phyloP scores from a whole-genome alignment of 176 grass and related monocot species.

The Zea mays region Zm-B73-REFERENCE-NAM-5.0 NC_050100.1:58060501-58061000 shows the following conservation, averaged over 20 bases:
- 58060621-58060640: too few relatives aligned
- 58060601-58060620: constrained; percentile 3
- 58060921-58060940: constrained; percentile 17
- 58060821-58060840: background rate
- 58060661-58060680: background rate
- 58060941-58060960: background rate
- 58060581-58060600: background rate
- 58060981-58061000: constrained; percentile 8
- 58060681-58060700: background rate
- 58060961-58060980: background rate
- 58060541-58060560: background rate
- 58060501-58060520: constrained; percentile 13
- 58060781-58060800: background rate
- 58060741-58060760: background rate
- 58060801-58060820: background rate
- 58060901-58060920: constrained; percentile 15
- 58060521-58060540: background rate
- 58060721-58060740: background rate
- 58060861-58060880: background rate
- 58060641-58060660: background rate
- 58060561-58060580: constrained; percentile 2
- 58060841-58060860: constrained; percentile 3
- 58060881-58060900: background rate
- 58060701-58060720: constrained; percentile 10
- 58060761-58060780: background rate